Evolutionary conservation across 1,139 yeast species (phyloP), one percentile per base, ranked within the genome.

Genomic region (Suhomyces wounanorum): DNA sequence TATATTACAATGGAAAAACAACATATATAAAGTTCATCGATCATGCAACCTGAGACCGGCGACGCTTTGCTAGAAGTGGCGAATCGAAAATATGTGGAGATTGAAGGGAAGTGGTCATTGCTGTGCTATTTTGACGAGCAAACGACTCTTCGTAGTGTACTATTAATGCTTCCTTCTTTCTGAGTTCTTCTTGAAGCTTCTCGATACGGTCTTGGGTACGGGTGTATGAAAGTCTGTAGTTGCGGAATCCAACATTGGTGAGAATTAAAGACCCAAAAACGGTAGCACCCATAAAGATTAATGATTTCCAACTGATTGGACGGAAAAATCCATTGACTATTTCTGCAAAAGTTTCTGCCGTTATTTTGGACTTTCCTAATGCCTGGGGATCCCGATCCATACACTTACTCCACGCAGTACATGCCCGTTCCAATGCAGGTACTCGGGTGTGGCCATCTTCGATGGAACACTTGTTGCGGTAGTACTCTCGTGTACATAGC

Each of bases 331-430:
- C 86, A 65, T 90, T 87, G 46, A 90, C 75, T 21, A 89, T 86
- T 55, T 87, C 94, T 1, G 95, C 96, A 62, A 90, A 78, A 0
- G 95, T 82, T 61, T 86, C 92, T 0, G 96, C 96, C 0, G 91
- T 82, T 30, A 91, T 81, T 58, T 82, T 78, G 3, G 95, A 89
- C 44, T 83, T 79, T 5, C 94, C 95, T n/a, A 91, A 82, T 8
- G 82, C 73, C 40, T 82, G 81, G 13, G 97, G 96, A 59, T 92
- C 96, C 53, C 90, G 77, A 59, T 85, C 83, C 96, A 89, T 91
- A 67, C 99, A 94, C 54, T 78, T 80, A 55, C 83, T 86, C 96
- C 96, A 89, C 40, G 74, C 73, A 31, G 79, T 73, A 66, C 99
- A 94, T 17, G 82, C 77, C n/a, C 71, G 68, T 58, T 87, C 91